Evolutionary conservation across 768 basidiomycete genomes (phyloP).

Genomic region (Chalciporus chontae): DNA sequence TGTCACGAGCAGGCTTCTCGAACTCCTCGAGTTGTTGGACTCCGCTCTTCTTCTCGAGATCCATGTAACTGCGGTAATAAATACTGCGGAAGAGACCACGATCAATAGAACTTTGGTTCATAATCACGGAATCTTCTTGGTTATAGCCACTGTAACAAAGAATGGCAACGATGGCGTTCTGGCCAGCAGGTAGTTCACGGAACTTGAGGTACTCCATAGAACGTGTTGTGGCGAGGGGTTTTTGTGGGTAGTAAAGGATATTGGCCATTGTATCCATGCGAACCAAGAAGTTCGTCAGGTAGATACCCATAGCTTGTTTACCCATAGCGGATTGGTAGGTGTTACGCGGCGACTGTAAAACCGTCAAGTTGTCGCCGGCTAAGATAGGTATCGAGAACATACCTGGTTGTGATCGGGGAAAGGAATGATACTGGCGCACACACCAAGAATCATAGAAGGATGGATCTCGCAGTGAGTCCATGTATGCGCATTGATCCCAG

Average conservation of each 20-base stretch:
- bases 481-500: conserved; percentile 78
- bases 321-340: conserved; percentile 99
- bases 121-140: conserved; percentile 99
- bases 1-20: conserved; percentile 91
- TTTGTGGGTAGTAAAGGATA: conserved; percentile 98
- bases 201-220: conserved; percentile 99
- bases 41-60: conserved; percentile 95
- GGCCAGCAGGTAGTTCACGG: conserved; percentile 97
- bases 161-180: conserved; percentile 98
- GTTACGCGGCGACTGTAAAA: conserved; percentile 89
- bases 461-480: conserved; percentile 99
- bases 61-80: conserved; percentile 98
- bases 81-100: conserved; percentile 98
- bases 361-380: conserved; percentile 3
- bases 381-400: conserved; percentile 23
- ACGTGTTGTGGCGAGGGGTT: conserved; percentile 96
- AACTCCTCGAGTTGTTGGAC: conserved; percentile 92
- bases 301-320: conserved; percentile 99
- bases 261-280: conserved; percentile 99
- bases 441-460: conserved; percentile 97
- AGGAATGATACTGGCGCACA: conserved; percentile 98
- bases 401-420: conserved; percentile 99
- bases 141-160: conserved; percentile 99
- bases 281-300: conserved; percentile 95
- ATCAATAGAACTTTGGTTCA: conserved; percentile 99